Evolutionary conservation across 257 asterid genomes (phyloP), one percentile per base, ranked within the genome.

Genomic region (Voacanga thouarsii): DNA sequence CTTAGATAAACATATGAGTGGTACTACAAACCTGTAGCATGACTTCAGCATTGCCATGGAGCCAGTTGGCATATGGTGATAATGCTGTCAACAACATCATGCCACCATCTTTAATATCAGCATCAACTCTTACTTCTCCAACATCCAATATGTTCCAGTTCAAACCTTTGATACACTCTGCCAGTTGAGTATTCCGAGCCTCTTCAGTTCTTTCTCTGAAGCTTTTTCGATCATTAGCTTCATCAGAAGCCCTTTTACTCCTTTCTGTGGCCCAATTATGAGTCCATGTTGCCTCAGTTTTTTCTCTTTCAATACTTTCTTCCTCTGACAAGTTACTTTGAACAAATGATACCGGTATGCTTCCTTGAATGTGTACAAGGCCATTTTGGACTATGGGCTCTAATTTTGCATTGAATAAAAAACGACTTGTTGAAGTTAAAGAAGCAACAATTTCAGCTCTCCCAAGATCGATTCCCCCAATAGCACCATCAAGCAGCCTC

Each of bases 21-120:
- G n/a, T 12, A 53, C 77, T 71, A 85, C 84, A 68, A 79, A 92
- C 99, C 97, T 93, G 98, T 78, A 96, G 97, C 97, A 89, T 84
- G 80, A 96, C 91, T 82, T 96, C 99, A 77, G 99, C 99, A 89
- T 81, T 93, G 75, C 99, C 99, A 28, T 96, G 94, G 77, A 96
- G 96, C 99, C 99, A 96, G 81, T 93, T 93, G 43, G 97, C 99
- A 84, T 96, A 86, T 78, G 99, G 99, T 84, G 99, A 93, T 81
- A 93, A 84, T 51, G 99, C 98, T 41, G 99, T 92, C 82, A 96
- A 86, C 88, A 96, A 84, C 95, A 92, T 91, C 99, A 96, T 96
- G 81, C 99, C 99, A 71, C 97, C 97, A 71, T 96, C 99, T 87
- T 92, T 96, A 71, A 96, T 86, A 87, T 96, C 98, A 82, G 98